phyloP scores from a whole-genome alignment of 2,329 filamentous ascomycete species.

The Colletotrichum sp. region DNA sequence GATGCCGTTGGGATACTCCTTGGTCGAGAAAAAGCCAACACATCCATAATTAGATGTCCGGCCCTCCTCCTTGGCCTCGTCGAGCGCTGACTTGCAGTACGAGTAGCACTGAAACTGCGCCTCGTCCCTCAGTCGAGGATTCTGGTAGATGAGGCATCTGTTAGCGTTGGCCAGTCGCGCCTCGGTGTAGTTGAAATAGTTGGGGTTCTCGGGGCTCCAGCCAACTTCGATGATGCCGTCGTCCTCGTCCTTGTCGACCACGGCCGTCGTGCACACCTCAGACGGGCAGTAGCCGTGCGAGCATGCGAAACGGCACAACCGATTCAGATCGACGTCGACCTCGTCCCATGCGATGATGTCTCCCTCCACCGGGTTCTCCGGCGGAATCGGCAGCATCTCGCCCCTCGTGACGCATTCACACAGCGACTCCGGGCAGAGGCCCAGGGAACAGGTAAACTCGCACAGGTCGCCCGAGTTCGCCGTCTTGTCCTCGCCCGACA shows the following conservation, averaged over 20 bases:
- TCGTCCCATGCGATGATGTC: conserved; percentile 22
- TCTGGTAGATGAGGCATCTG: not conserved
- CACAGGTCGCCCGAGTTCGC: conserved; percentile 15
- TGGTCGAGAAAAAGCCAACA: not conserved
- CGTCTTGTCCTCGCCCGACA: conserved; percentile 2
- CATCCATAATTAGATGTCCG: not conserved
- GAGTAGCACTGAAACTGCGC: not conserved
- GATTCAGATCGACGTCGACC: conserved; percentile 21
- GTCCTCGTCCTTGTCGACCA: not conserved
- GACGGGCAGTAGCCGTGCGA: conserved; percentile 24
- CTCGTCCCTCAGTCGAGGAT: not conserved
- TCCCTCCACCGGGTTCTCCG: conserved; percentile 12
- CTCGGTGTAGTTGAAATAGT: not conserved
- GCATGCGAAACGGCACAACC: conserved; percentile 24
- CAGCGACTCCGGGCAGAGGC: conserved; percentile 20
- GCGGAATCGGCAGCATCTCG: not conserved
- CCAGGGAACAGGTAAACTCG: conserved; percentile 17
- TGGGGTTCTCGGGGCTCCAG: not conserved
- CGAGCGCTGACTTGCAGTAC: not conserved
- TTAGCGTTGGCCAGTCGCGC: not conserved
- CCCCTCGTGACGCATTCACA: conserved; percentile 16
- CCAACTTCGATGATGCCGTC: not conserved
- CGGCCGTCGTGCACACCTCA: conserved; percentile 6
- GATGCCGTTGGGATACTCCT: not conserved
- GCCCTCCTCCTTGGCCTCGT: not conserved